These are phyloP conservation scores for Yamadazyma aaseri DNA, from an alignment of 1,139 yeast species.

Conservation along the genomic window DNA sequence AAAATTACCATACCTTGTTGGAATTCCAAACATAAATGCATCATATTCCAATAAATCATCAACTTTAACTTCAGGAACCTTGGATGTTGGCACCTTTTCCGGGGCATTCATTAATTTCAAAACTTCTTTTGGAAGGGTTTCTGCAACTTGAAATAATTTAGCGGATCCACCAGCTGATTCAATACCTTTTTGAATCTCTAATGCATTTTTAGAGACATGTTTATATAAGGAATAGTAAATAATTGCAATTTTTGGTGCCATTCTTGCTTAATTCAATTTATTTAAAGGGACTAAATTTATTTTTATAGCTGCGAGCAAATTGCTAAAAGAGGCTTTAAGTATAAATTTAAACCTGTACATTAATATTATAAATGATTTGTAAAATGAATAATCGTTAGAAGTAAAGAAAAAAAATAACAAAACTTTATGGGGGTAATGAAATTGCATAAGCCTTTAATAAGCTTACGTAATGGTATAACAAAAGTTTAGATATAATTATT, in stretches of 20 bases:
- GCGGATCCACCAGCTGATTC: constrained; percentile 35
- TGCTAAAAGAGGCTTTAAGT: too few relatives aligned
- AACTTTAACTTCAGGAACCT: constrained; percentile 38
- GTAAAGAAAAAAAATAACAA: constrained; percentile 8
- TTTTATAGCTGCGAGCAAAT: too few relatives aligned
- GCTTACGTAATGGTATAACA: too few relatives aligned
- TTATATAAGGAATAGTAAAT: constrained; percentile 64
- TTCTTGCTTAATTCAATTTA: too few relatives aligned
- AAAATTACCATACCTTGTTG: constrained; percentile 49
- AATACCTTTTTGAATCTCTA: constrained; percentile 42
- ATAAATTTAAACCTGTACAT: constrained; percentile 7
- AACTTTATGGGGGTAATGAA: not conserved
- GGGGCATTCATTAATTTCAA: constrained; percentile 39
- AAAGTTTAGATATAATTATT: too few relatives aligned
- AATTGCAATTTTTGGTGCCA: constrained; percentile 42
- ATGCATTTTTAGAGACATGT: constrained; percentile 54
- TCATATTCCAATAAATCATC: constrained; percentile 41
- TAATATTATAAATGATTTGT: constrained; percentile 3
- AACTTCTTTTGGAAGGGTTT: constrained; percentile 46
- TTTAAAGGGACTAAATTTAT: too few relatives aligned
- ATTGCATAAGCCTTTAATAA: too few relatives aligned
- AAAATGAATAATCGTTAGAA: constrained; percentile 3
- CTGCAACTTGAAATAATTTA: constrained; percentile 46
- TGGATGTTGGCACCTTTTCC: constrained; percentile 28
- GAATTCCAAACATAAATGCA: constrained; percentile 49